Evolutionary conservation across 495 filamentous ascomycete species (phyloP).

Genomic region (Penicillium maclennaniae): DNA sequence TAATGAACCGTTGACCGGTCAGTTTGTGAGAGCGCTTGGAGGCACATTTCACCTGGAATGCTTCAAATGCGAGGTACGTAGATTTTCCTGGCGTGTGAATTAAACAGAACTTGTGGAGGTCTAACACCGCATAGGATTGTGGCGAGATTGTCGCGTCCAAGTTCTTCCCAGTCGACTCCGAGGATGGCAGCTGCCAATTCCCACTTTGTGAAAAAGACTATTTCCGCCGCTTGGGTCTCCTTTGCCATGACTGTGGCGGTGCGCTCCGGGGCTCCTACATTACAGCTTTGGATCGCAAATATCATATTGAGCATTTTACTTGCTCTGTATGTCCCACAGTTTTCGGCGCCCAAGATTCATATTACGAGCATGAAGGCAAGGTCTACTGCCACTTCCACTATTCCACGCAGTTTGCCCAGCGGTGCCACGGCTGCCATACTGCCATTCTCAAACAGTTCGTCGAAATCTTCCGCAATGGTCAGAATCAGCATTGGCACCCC

Average conservation of each 20-base stretch:
- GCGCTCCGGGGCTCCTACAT: slow-evolving; percentile 97
- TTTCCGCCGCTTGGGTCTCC: slow-evolving; percentile 83
- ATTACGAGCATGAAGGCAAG: slow-evolving; percentile 95
- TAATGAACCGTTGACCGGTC: slow-evolving; percentile 76
- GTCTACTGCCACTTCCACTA: slow-evolving; percentile 99
- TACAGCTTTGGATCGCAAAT: slow-evolving; percentile 94
- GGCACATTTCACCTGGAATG: slow-evolving; percentile 96
- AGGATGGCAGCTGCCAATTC: slow-evolving; percentile 79
- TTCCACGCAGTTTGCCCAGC: slow-evolving; percentile 93
- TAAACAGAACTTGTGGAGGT: not conserved
- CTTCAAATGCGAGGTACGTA: slow-evolving; percentile 89
- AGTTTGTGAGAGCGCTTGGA: slow-evolving; percentile 90
- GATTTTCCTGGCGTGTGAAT: slow-evolving; percentile 10
- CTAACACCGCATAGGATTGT: slow-evolving; percentile 67
- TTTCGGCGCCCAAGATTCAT: slow-evolving; percentile 96
- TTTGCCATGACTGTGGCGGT: slow-evolving; percentile 89
- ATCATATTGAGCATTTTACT: slow-evolving; percentile 99
- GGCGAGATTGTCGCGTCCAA: slow-evolving; percentile 95
- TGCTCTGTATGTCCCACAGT: slow-evolving; percentile 96
- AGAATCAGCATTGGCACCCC: slow-evolving; percentile 99
- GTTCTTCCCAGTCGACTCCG: slow-evolving; percentile 95
- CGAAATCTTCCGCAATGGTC: slow-evolving; percentile 94
- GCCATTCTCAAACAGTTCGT: slow-evolving; percentile 99
- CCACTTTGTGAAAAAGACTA: slow-evolving; percentile 98
- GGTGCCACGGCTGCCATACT: slow-evolving; percentile 93